Evolutionary conservation across 2,329 filamentous ascomycete species (phyloP).

Genomic region (Talaromyces sp.): DNA sequence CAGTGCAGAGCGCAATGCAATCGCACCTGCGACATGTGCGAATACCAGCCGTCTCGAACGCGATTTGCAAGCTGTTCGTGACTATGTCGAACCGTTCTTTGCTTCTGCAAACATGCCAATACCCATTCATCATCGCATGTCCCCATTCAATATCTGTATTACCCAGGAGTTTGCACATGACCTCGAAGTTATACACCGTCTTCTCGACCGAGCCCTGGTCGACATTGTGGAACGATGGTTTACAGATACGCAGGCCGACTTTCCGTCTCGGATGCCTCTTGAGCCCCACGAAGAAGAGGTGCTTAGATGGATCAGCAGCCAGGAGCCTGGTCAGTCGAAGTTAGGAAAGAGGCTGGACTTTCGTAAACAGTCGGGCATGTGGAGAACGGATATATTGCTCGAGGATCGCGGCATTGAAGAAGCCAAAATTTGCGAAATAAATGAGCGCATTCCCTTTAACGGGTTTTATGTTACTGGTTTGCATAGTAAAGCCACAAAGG

Average conservation of each 20-base stretch:
- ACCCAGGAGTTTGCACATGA: background rate
- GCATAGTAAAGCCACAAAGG: conserved; percentile 3
- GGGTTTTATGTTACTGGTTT: conserved; percentile 16
- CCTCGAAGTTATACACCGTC: conserved; percentile 17
- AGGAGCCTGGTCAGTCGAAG: conserved; percentile 1
- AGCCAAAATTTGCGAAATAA: conserved; percentile 23
- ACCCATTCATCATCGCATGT: conserved; percentile 1
- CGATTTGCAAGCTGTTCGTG: conserved; percentile 7
- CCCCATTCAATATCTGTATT: conserved; percentile 12
- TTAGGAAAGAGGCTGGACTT: background rate
- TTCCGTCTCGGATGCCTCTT: conserved; percentile 25
- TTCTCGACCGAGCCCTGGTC: conserved; percentile 22
- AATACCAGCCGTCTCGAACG: conserved; percentile 7
- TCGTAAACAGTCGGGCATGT: conserved; percentile 18
- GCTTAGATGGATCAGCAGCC: conserved; percentile 15
- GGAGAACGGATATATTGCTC: conserved; percentile 26
- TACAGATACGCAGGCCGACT: conserved; percentile 20
- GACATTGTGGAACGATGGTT: conserved; percentile 29
- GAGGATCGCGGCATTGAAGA: conserved; percentile 1
- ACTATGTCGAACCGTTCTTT: conserved; percentile 1
- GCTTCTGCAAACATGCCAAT: background rate
- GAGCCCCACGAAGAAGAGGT: conserved; percentile 24
- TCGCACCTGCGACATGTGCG: conserved; percentile 8
- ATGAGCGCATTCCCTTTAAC: conserved; percentile 24
- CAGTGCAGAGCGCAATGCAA: conserved; percentile 8